phyloP scores from a whole-genome alignment of 768 basidiomycete genomes.

The Imleria badia region DNA sequence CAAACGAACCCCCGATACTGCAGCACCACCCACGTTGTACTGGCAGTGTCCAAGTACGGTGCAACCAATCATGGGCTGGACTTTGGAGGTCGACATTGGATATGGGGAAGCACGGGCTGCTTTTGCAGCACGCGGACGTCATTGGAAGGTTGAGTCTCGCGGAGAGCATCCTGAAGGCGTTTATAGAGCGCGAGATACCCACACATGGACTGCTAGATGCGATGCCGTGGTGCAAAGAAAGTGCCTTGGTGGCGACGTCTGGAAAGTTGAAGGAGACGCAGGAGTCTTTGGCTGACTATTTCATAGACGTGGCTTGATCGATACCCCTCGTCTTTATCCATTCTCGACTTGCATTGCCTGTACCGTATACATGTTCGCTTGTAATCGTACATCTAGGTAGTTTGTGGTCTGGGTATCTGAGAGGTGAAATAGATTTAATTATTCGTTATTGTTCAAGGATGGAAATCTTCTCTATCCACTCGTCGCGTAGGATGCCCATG shows the following conservation, averaged over 20 bases:
- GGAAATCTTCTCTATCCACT: constrained; percentile 34
- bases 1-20: constrained; percentile 41
- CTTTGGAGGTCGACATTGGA: constrained; percentile 47
- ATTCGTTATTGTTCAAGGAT: constrained; percentile 20
- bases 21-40: constrained; percentile 44
- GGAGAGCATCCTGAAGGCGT: constrained; percentile 46
- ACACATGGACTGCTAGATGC: constrained; percentile 41
- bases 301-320: constrained; percentile 40
- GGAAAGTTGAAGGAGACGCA: constrained; percentile 47
- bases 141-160: constrained; percentile 46
- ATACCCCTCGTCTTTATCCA: not conserved
- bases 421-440: not conserved
- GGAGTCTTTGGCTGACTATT: constrained; percentile 46
- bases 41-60: constrained; percentile 38
- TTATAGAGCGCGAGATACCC: constrained; percentile 44
- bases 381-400: constrained; percentile 8
- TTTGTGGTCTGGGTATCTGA: constrained; percentile 6
- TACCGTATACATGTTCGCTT: constrained; percentile 7
- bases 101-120: constrained; percentile 38
- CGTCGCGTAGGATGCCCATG: constrained; percentile 42
- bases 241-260: constrained; percentile 40
- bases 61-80: constrained; percentile 44
- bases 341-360: not conserved
- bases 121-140: constrained; percentile 45
- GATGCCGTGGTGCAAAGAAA: constrained; percentile 46